Evolutionary conservation across 116 monocot genomes (phyloP).

Genomic region (Papilionanthe hybrid): DNA sequence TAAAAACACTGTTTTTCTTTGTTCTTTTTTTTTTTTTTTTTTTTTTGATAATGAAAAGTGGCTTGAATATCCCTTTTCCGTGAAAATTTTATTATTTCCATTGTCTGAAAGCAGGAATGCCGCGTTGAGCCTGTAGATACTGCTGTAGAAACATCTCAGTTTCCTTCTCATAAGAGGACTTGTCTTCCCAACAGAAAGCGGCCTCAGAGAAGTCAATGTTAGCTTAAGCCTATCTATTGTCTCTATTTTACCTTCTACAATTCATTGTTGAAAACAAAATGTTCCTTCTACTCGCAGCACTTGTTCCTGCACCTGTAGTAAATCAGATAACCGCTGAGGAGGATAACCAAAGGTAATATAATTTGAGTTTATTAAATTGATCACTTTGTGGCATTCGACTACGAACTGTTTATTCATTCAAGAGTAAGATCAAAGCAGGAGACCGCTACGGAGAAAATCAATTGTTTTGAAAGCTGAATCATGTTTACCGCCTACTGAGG

Average conservation of each 20-base stretch:
- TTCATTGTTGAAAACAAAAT: slow-evolving; percentile 2
- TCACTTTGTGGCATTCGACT: no score
- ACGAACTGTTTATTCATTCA: background rate
- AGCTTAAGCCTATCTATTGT: background rate
- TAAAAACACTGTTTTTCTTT: background rate
- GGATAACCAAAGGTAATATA: slow-evolving; percentile 12
- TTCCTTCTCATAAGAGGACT: slow-evolving; percentile 1
- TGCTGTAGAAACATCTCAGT: background rate
- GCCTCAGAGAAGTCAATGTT: slow-evolving; percentile 21
- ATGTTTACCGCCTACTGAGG: background rate
- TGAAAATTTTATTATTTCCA: background rate
- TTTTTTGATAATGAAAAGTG: background rate
- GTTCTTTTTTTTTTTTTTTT: no score
- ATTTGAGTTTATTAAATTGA: no score
- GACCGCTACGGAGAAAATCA: background rate
- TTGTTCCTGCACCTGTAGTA: slow-evolving; percentile 7
- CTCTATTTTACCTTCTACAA: background rate
- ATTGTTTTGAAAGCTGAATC: slow-evolving; percentile 3
- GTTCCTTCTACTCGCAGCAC: slow-evolving; percentile 6
- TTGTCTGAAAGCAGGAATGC: slow-evolving; percentile 3
- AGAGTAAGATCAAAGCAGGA: background rate
- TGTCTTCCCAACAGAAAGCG: slow-evolving; percentile 12
- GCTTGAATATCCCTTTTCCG: background rate
- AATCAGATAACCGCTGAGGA: slow-evolving; percentile 12
- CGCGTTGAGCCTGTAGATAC: slow-evolving; percentile 10